A percentile compares a stretch with the other conserved stretches of the same genome.
Evolutionary conservation across 1,284 basidiomycete genomes (phyloP).

Genomic region (Cutaneotrichosporon spelunceum): DNA sequence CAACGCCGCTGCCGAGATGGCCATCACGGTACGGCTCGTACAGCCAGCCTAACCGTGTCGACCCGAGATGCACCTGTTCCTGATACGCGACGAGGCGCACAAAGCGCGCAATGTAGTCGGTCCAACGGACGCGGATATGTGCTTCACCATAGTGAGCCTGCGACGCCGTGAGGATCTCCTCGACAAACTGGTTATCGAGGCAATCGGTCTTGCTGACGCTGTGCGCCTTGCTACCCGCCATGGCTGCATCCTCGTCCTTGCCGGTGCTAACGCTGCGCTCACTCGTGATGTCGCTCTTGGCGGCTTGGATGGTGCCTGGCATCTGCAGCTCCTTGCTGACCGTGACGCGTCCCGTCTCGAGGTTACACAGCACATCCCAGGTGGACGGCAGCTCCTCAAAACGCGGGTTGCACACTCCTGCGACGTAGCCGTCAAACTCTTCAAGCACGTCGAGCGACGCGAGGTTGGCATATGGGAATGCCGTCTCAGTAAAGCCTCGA

Average conservation of each 20-base stretch:
- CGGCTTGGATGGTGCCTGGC: slow-evolving; percentile 6
- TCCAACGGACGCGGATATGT: slow-evolving; percentile 70
- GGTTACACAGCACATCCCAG: slow-evolving; percentile 92
- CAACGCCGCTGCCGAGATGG: slow-evolving; percentile 64
- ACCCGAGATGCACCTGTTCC: slow-evolving; percentile 67
- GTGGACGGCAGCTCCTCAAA: slow-evolving; percentile 73
- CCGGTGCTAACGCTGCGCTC: slow-evolving; percentile 31
- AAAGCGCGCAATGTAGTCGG: slow-evolving; percentile 72
- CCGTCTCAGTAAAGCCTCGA: slow-evolving; percentile 77
- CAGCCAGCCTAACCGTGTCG: slow-evolving; percentile 64
- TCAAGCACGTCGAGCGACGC: slow-evolving; percentile 85
- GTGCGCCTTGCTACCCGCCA: slow-evolving; percentile 22
- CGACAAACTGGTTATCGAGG: slow-evolving; percentile 80
- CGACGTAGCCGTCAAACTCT: slow-evolving; percentile 82
- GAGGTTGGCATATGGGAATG: slow-evolving; percentile 91
- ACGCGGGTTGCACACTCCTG: slow-evolving; percentile 93
- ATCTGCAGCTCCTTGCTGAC: slow-evolving; percentile 61
- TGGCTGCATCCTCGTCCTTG: slow-evolving; percentile 19
- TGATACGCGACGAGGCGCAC: slow-evolving; percentile 71
- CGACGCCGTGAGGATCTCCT: slow-evolving; percentile 76
- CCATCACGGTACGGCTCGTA: slow-evolving; percentile 45
- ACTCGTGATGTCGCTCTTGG: slow-evolving; percentile 20
- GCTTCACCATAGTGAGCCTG: slow-evolving; percentile 72
- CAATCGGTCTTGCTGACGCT: slow-evolving; percentile 59
- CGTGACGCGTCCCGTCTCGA: slow-evolving; percentile 77